Evolutionary conservation across 108 stramenopile species (phyloP), one percentile per base, ranked within the genome.

Genomic region (Discostella stelligeroides): DNA sequence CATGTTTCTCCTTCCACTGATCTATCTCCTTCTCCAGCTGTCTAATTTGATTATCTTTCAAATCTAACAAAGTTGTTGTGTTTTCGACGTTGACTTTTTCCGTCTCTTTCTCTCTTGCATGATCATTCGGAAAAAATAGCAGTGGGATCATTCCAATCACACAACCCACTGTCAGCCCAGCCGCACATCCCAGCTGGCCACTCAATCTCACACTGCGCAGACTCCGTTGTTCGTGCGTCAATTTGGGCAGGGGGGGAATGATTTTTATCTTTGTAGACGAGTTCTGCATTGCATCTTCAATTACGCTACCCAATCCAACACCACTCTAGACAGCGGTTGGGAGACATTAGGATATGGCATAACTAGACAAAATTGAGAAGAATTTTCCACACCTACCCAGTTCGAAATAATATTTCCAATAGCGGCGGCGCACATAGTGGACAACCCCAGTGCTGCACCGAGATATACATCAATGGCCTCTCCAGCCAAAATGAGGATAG

Each of bases 81-180:
- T 25, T 14, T 4, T 42, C 42, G 24, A 41, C 43, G 14, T 23
- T 28, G 6, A 28, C 14, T 2, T 50, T 3, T 9, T 50, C 14
- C 25, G 29, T 46, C 38, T 30, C 60, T 9, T 45, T 58, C 8
- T 34, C 34, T 39, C 46, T 66, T 21, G 60, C 27, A 43, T 40
- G 15, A 66, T 82, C 85, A 10, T 53, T 25, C 9, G 66, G 53
- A 56, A 88, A 73, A 57, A 96, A 92, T 20, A 97, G 62, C 13
- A 99, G 79, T 4, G 97, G 97, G 58, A 93, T 85, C 98, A 99
- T 99, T 10, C 98, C 98, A 60, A 99, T 73, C 12, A 99, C 66
- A 67, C 98, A 99, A 9, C 98, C 98, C 13, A 98, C 48, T 0
- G 90, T 86, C 56, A 99, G 80, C 2, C 98, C 98, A 4, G 95